These are phyloP conservation scores for Leccinum griseonigrum DNA, from an alignment of 1,284 basidiomycete genomes.

Conservation along the genomic window DNA sequence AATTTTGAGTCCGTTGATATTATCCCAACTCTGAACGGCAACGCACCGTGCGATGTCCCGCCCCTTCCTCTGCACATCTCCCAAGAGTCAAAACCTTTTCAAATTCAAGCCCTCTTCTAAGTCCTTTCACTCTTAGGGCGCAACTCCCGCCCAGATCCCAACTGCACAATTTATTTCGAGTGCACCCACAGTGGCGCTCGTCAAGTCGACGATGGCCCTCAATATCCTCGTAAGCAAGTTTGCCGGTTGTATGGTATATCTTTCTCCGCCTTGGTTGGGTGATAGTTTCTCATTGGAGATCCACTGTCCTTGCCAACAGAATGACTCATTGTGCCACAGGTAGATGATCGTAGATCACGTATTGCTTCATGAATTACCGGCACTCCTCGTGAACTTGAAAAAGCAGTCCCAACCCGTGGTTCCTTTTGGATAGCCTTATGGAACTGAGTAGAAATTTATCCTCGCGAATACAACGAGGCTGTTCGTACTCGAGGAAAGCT, in stretches of 20 bases:
- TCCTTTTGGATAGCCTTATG: conserved; percentile 80
- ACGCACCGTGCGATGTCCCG: conserved; percentile 25
- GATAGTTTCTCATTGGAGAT: conserved; percentile 81
- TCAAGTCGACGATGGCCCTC: conserved; percentile 55
- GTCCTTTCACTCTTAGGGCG: conserved; percentile 31
- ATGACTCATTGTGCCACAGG: conserved; percentile 74
- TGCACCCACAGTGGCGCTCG: conserved; percentile 63
- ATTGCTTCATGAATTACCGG: conserved; percentile 78
- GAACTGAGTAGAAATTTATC: conserved; percentile 89
- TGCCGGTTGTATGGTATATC: conserved; percentile 80
- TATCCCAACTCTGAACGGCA: conserved; percentile 28
- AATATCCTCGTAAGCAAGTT: conserved; percentile 64
- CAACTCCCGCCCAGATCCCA: conserved; percentile 20
- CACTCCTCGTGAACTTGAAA: conserved; percentile 82
- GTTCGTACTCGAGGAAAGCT: conserved; percentile 62
- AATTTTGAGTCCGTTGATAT: conserved; percentile 63
- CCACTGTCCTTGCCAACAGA: conserved; percentile 54
- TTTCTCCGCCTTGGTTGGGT: conserved; percentile 87
- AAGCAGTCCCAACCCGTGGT: conserved; percentile 72
- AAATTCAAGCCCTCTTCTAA: conserved; percentile 31
- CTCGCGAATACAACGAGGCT: conserved; percentile 76
- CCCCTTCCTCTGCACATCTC: conserved; percentile 31
- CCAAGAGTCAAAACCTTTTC: conserved; percentile 28
- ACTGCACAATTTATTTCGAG: conserved; percentile 53
- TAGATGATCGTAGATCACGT: conserved; percentile 50